Base-by-base conservation (phyloP, 352 stramenopile genomes). In the Poterioochromonas sp. region DNA sequence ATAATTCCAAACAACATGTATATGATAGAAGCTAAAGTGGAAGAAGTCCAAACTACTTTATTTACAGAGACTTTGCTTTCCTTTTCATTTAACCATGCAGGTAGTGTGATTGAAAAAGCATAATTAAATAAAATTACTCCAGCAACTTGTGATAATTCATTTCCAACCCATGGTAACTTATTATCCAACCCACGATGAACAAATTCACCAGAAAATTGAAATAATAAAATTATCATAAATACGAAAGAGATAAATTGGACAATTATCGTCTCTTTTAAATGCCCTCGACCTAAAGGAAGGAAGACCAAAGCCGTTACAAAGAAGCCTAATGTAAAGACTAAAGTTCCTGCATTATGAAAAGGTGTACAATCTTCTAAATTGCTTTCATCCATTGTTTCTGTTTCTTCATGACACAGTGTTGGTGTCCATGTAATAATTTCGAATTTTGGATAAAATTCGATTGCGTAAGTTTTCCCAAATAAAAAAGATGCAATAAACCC, bases 81-180 rank as follows among this genome's bases (percentile, higher is more conserved):
- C 62, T 82, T 83, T 64, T 80, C 74, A 68, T 80, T 73, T 34
- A 83, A 41, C 73, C 74, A 80, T 5, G 80, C 26, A 20, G 80
- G 80, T 39, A 83, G 58, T 18, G 80, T 83, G 15, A 81, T 74
- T 43, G 58, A 74, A 60, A 89, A 78, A 3, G 83, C 84, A 81
- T 86, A 89, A 69, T 89, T 89, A 78, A 88, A 89, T 0, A 89
- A 54, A 12, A 88, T 79, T 22, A 88, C 83, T 47, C 85, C 85
- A 80, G 88, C 82, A 34, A 89, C 41, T 64, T 83, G 65, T 63
- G 81, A 76, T 77, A 81, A 85, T 11, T 78, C 54, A 3, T 54
- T 41, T 22, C 85, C 85, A 80, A 82, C 85, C 49, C 79, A 58
- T 41, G 76, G 73, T 29, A 83, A 53, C 43, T 80, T 58, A 47